phyloP scores from a whole-genome alignment of 441 rosid species.

The Mallotus repandus region DNA sequence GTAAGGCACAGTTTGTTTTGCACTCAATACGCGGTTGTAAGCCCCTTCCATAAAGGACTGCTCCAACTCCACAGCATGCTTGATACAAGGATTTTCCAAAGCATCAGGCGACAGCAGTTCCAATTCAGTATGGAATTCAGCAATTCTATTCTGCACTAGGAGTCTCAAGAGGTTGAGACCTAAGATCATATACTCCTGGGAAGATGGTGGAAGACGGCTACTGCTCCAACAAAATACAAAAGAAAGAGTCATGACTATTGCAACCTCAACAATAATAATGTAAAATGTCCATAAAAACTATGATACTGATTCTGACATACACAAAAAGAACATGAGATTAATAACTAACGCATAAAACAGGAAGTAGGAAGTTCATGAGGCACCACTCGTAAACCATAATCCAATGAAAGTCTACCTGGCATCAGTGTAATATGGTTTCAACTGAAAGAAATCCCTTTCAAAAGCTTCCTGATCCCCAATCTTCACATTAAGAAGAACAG shows the following conservation, averaged over 20 bases:
- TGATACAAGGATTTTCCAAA: constrained; percentile 82
- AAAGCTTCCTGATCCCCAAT: constrained; percentile 92
- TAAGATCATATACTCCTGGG: constrained; percentile 76
- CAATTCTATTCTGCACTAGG: constrained; percentile 92
- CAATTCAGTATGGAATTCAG: constrained; percentile 93
- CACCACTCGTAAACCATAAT: background rate
- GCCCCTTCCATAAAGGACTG: constrained; percentile 99
- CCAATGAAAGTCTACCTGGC: constrained; percentile 51
- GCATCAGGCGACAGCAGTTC: constrained; percentile 80
- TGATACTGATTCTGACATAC: too few species aligned
- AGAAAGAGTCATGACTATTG: constrained; percentile 15
- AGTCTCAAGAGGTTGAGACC: constrained; percentile 97
- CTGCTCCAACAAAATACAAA: constrained; percentile 41
- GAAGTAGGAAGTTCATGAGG: too few species aligned
- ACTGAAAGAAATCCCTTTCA: constrained; percentile 95
- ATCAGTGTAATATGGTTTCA: constrained; percentile 92
- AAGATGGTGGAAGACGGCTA: constrained; percentile 62
- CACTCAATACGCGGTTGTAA: constrained; percentile 87
- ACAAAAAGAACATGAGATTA: too few species aligned
- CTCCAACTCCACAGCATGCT: constrained; percentile 97
- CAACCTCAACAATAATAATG: background rate
- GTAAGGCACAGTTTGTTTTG: constrained; percentile 88
- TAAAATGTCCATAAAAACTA: background rate
- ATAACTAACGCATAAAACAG: too few species aligned
- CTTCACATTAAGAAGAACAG: constrained; percentile 84